Percentiles rank a stretch among this genome's conserved stretches.
phyloP scores from a whole-genome alignment of 805 yeast genomes.

The Starmera quercuum region DNA sequence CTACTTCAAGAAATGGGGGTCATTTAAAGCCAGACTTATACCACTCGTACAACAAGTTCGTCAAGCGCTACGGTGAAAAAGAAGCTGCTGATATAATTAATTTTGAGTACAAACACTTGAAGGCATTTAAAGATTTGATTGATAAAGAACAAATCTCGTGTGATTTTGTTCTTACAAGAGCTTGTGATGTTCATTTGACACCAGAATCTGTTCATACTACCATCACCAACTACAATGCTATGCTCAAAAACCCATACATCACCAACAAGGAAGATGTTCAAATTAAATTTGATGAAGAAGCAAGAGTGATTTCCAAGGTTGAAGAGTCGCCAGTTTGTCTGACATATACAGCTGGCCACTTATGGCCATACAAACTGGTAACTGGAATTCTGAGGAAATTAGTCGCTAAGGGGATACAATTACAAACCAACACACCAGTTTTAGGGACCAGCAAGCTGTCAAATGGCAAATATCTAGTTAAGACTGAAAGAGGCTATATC shows the following conservation, averaged over 20 bases:
- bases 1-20: slow-evolving; percentile 44
- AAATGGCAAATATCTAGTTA: slow-evolving; percentile 24
- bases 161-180: slow-evolving; percentile 25
- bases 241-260: no score
- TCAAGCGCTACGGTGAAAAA: slow-evolving; percentile 6
- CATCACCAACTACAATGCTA: no score
- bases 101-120: slow-evolving; percentile 29
- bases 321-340: slow-evolving; percentile 76
- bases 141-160: slow-evolving; percentile 29
- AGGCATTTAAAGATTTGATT: slow-evolving; percentile 24
- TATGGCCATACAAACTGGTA: slow-evolving; percentile 38
- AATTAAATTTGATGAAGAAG: slow-evolving; percentile 25
- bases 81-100: slow-evolving; percentile 28
- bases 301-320: slow-evolving; percentile 54
- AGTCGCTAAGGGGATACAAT: slow-evolving; percentile 27
- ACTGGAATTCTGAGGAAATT: slow-evolving; percentile 23
- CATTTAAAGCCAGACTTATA: slow-evolving; percentile 32
- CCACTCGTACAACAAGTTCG: slow-evolving; percentile 7
- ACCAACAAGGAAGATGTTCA: no score
- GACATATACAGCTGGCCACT: slow-evolving; percentile 36
- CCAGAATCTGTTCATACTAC: no score
- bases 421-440: slow-evolving; percentile 36
- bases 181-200: slow-evolving; percentile 28
- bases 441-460: slow-evolving; percentile 12
- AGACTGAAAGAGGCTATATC: slow-evolving; percentile 22